phyloP scores from a whole-genome alignment of 2,329 filamentous ascomycete genomes.

The Venturiaceae sp. region DNA sequence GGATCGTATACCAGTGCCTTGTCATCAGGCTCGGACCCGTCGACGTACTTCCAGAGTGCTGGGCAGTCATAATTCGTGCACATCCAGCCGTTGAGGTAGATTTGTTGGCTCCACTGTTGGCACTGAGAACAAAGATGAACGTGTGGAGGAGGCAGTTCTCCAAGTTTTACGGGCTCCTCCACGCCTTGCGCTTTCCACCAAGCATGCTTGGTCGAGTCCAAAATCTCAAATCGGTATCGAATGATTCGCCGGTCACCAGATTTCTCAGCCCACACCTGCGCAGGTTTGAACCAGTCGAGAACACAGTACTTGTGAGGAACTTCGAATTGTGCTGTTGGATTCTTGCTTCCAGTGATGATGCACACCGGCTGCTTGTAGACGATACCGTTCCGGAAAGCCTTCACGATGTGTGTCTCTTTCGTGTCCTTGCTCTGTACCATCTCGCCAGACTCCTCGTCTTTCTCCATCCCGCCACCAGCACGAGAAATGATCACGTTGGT shows the following conservation, averaged over 20 bases:
- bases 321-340: constrained; percentile 31
- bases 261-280: constrained; percentile 58
- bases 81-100: constrained; percentile 44
- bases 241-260: constrained; percentile 33
- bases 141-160: constrained; percentile 16
- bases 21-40: constrained; percentile 22
- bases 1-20: constrained; percentile 40
- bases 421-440: constrained; percentile 35
- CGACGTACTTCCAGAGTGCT: constrained; percentile 42
- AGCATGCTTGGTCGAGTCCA: constrained; percentile 39
- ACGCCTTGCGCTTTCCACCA: constrained; percentile 46
- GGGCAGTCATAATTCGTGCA: constrained; percentile 45
- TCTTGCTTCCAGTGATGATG: constrained; percentile 39
- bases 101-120: constrained; percentile 19
- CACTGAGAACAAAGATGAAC: constrained; percentile 30
- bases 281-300: constrained; percentile 59
- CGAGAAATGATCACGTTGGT: constrained; percentile 54
- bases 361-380: constrained; percentile 41
- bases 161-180: constrained; percentile 18
- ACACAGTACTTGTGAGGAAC: constrained; percentile 54
- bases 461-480: constrained; percentile 44
- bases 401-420: constrained; percentile 14
- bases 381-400: constrained; percentile 37
- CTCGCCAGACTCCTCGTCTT: constrained; percentile 35
- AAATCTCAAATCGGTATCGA: constrained; percentile 57